These are phyloP conservation scores for Saccharomyces hybrid DNA, from an alignment of 1,139 yeast species.

Conservation along the genomic window DNA sequence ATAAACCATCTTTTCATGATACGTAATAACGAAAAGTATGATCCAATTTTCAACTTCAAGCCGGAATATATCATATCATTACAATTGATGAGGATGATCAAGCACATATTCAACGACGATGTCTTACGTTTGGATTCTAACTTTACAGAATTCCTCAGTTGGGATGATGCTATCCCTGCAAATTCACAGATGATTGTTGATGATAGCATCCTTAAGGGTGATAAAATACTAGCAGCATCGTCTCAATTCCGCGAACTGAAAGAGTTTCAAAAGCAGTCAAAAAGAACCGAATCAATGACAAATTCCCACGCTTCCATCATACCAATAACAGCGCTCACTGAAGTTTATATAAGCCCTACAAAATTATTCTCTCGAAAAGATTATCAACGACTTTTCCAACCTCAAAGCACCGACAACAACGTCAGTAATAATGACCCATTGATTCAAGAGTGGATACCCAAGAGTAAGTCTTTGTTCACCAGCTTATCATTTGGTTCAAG, in stretches of 20 bases:
- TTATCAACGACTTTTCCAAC: neutral
- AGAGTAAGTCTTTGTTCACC: neutral
- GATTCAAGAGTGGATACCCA: neutral
- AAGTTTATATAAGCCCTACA: neutral
- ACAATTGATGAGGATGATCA: slow-evolving; percentile 74
- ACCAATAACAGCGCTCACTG: neutral
- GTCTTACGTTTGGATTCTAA: slow-evolving; percentile 58
- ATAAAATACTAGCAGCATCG: neutral
- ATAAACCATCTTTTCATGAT: neutral
- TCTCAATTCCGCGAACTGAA: neutral
- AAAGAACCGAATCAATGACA: neutral
- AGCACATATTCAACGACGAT: slow-evolving; percentile 51
- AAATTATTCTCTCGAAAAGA: neutral
- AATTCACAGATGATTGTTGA: slow-evolving; percentile 14
- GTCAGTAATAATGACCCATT: neutral
- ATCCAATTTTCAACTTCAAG: neutral
- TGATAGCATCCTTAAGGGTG: neutral
- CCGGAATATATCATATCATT: slow-evolving; percentile 61
- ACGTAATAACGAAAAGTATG: neutral
- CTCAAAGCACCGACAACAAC: neutral
- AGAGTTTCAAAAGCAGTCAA: neutral
- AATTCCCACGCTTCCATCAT: neutral
- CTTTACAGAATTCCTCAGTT: slow-evolving; percentile 59
- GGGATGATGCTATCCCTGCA: neutral
- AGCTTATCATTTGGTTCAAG: neutral